phyloP scores from a whole-genome alignment of 208 protist species.

The Acanthamoeba culbertsoni region DNA sequence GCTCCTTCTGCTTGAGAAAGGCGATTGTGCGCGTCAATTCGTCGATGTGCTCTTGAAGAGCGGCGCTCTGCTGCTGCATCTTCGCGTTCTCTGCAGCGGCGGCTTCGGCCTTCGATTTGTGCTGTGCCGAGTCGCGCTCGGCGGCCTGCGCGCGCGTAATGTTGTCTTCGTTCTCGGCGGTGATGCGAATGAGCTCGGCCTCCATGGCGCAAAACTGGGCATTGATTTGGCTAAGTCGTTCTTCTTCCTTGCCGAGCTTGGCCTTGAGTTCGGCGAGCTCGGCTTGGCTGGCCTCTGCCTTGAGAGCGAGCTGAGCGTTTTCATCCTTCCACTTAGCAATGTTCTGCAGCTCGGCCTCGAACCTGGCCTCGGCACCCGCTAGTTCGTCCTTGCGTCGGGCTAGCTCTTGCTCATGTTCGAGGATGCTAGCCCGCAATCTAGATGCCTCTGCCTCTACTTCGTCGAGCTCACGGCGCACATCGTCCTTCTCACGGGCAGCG shows the following conservation, averaged over 20 bases:
- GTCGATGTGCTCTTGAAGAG: background rate
- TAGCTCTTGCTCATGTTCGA: background rate
- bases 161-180: background rate
- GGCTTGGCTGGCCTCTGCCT: background rate
- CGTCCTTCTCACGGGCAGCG: background rate
- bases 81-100: background rate
- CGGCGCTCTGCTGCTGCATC: background rate
- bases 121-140: background rate
- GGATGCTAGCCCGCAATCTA: background rate
- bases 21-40: background rate
- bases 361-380: background rate
- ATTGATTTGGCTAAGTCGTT: background rate
- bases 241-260: background rate
- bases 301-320: background rate
- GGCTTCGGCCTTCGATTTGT: background rate
- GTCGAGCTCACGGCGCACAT: background rate
- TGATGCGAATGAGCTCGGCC: background rate
- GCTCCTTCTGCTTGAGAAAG: constrained; percentile 1
- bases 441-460: background rate
- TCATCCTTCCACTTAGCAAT: background rate
- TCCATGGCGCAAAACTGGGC: background rate
- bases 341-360: background rate
- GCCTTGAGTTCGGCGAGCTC: background rate
- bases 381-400: background rate
- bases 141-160: background rate